Conservation (phyloP, 495 filamentous ascomycete species). For the Aspergillus asperescens region DNA sequence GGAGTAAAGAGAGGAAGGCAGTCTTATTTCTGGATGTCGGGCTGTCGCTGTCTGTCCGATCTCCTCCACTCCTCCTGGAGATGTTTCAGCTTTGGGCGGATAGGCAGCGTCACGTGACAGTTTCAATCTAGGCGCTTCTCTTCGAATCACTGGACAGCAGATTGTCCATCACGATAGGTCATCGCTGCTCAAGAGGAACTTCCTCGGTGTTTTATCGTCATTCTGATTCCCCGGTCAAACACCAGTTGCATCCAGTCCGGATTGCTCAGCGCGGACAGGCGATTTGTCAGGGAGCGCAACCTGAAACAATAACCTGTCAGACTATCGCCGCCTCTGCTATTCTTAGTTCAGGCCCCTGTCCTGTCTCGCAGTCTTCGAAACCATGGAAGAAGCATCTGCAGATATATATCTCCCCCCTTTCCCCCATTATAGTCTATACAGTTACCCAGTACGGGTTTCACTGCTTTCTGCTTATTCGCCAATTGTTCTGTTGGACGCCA, state of each 20-base stretch:
- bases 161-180: neutral
- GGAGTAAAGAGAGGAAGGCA: neutral
- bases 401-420: neutral
- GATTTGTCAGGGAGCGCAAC: conserved; percentile 11
- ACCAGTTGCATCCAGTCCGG: neutral
- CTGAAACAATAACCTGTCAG: conserved; percentile 17
- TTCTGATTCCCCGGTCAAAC: neutral
- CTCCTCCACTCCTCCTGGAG: conserved; percentile 1
- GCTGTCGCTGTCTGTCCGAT: neutral
- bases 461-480: neutral
- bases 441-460: neutral
- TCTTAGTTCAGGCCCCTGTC: neutral
- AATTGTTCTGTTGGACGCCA: neutral
- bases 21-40: conserved; percentile 1
- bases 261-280: neutral
- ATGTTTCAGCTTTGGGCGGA: conserved; percentile 7
- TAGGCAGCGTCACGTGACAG: neutral
- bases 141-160: neutral
- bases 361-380: too few relatives aligned
- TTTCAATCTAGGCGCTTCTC: neutral
- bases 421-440: neutral
- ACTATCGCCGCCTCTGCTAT: conserved; percentile 6
- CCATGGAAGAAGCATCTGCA: neutral
- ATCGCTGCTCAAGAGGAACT: neutral
- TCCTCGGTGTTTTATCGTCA: neutral